Percentiles rank a stretch among this genome's conserved stretches.
phyloP scores from a whole-genome alignment of 176 grass and related monocot genomes.

The Leersia perrieri region DNA sequence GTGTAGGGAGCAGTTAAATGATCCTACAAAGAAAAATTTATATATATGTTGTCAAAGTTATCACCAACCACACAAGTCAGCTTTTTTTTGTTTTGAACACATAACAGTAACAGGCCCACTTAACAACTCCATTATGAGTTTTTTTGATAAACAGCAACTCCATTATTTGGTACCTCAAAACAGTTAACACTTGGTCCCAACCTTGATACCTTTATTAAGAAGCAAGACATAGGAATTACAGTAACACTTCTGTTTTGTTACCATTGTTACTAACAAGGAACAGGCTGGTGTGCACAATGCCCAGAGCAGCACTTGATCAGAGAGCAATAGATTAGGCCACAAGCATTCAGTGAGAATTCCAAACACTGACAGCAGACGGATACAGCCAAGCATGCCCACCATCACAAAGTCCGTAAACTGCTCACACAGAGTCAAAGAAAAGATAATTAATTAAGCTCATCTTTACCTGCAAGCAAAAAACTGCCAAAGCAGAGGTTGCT shows the following conservation, averaged over 20 bases:
- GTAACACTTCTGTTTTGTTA: neutral
- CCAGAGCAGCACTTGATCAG: neutral
- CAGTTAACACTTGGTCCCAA: neutral
- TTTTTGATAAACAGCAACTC: neutral
- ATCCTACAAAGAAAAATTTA: neutral
- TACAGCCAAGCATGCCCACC: slow-evolving; percentile 23
- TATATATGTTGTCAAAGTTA: neutral
- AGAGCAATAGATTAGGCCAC: neutral
- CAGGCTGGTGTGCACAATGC: neutral
- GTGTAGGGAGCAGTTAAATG: slow-evolving; percentile 23
- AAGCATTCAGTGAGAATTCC: neutral
- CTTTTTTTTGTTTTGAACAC: neutral
- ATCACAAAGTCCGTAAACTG: slow-evolving; percentile 4
- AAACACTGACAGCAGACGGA: neutral
- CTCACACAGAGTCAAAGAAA: neutral
- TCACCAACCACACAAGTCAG: neutral
- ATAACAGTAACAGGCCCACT: neutral
- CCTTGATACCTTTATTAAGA: neutral
- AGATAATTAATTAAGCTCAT: neutral
- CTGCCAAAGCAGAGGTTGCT: neutral
- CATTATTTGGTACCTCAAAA: no score
- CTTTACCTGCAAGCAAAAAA: neutral
- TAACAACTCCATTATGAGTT: neutral
- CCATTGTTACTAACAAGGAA: neutral
- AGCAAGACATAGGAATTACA: neutral